Percentiles rank a stretch among this genome's conserved stretches.
Conservation (phyloP, 2,329 filamentous ascomycete species). For the Colletotrichum lentis region DNA sequence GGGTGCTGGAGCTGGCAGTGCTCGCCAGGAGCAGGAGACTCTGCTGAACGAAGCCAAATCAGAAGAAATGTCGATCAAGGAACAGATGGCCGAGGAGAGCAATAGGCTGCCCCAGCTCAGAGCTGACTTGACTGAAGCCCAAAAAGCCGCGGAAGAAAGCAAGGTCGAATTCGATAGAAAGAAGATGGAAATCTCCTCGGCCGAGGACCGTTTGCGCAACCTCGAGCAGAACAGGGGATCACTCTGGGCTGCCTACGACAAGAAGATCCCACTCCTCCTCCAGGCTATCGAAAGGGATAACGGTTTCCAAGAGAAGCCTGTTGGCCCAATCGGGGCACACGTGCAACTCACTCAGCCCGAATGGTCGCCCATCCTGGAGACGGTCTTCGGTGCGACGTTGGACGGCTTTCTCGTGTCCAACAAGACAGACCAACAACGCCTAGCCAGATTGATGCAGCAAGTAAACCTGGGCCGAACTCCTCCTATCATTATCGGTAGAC, state of each 20-base stretch:
- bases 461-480: slow-evolving; percentile 55
- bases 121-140: slow-evolving; percentile 14
- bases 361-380: slow-evolving; percentile 87
- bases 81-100: slow-evolving; percentile 10
- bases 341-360: slow-evolving; percentile 79
- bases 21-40: slow-evolving; percentile 59
- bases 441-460: slow-evolving; percentile 71
- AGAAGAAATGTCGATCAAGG: slow-evolving; percentile 37
- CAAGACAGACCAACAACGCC: slow-evolving; percentile 75
- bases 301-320: slow-evolving; percentile 74
- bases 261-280: slow-evolving; percentile 69
- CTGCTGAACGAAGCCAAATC: slow-evolving; percentile 40
- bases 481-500: slow-evolving; percentile 71
- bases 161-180: slow-evolving; percentile 26
- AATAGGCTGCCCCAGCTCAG: slow-evolving; percentile 14
- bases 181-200: slow-evolving; percentile 38
- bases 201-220: slow-evolving; percentile 26
- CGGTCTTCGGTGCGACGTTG: slow-evolving; percentile 72
- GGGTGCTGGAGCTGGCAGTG: slow-evolving; percentile 73
- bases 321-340: slow-evolving; percentile 84
- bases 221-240: slow-evolving; percentile 51
- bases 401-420: slow-evolving; percentile 83
- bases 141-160: slow-evolving; percentile 3
- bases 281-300: slow-evolving; percentile 73
- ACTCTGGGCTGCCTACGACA: slow-evolving; percentile 70